phyloP scores from a whole-genome alignment of 1,284 basidiomycete genomes.

The Fomitopsis betulina region DNA sequence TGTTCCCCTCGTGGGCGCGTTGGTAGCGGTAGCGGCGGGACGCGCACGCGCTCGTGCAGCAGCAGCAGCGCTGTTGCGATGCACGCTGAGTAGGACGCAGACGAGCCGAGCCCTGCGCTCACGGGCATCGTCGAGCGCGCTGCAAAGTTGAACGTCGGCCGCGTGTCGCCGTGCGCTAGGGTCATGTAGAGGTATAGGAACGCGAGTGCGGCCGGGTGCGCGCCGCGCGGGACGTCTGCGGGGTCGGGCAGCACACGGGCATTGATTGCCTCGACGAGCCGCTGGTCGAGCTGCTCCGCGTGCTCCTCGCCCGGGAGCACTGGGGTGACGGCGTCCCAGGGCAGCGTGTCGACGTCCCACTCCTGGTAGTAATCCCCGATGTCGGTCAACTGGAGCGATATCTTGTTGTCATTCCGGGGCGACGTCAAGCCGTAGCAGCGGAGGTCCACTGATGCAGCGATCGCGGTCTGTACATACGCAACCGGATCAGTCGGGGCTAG shows the following conservation, averaged over 20 bases:
- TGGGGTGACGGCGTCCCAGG: conserved; percentile 75
- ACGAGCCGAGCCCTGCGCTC: conserved; percentile 96
- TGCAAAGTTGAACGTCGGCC: conserved; percentile 74
- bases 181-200: conserved; percentile 96
- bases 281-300: conserved; percentile 64
- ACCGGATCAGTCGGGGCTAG: conserved; percentile 1
- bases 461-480: conserved; percentile 66
- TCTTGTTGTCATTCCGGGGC: conserved; percentile 68
- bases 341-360: conserved; percentile 81
- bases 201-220: conserved; percentile 69
- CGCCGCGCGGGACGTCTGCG: conserved; percentile 41
- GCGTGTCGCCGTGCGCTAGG: conserved; percentile 49
- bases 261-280: conserved; percentile 66
- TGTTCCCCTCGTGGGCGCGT: conserved; percentile 32
- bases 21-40: conserved; percentile 46
- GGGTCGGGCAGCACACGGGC: conserved; percentile 45
- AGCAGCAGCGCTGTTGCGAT: conserved; percentile 80
- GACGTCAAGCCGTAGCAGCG: conserved; percentile 89
- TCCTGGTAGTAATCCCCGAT: conserved; percentile 73
- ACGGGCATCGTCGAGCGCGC: conserved; percentile 95
- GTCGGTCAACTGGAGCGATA: conserved; percentile 81
- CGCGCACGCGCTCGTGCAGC: conserved; percentile 54
- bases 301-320: conserved; percentile 50
- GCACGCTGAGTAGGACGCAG: conserved; percentile 92
- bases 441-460: conserved; percentile 93